phyloP scores from a whole-genome alignment of 352 stramenopile genomes.

The Aphanomyces invadans region DNA sequence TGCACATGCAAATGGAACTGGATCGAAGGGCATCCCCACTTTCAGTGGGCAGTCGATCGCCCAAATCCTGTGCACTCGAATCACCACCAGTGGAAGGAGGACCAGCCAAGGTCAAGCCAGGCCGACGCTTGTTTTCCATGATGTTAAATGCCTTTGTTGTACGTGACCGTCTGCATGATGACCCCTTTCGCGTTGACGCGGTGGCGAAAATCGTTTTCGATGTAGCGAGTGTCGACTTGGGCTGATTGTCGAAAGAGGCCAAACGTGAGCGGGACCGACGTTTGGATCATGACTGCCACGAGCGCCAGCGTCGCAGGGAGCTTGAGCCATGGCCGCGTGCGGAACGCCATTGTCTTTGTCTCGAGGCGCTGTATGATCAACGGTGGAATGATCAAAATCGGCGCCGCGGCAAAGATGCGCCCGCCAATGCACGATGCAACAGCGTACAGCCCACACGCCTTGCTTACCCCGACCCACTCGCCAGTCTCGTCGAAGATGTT shows the following conservation, averaged over 20 bases:
- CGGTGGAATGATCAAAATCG: constrained; percentile 70
- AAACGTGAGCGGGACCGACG: constrained; percentile 79
- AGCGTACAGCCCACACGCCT: constrained; percentile 56
- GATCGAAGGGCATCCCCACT: no score
- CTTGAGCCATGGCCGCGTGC: constrained; percentile 43
- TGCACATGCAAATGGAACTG: no score
- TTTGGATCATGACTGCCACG: constrained; percentile 71
- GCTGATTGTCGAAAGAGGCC: constrained; percentile 77
- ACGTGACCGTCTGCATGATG: constrained; percentile 56
- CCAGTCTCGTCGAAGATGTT: constrained; percentile 77
- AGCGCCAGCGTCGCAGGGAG: constrained; percentile 59
- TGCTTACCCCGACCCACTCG: constrained; percentile 68
- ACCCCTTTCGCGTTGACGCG: constrained; percentile 37
- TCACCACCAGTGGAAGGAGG: no score
- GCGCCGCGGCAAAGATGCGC: constrained; percentile 69
- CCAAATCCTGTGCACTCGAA: no score
- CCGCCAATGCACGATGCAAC: constrained; percentile 67
- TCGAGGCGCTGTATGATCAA: constrained; percentile 53
- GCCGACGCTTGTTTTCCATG: neutral
- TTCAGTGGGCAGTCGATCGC: no score
- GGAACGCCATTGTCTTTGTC: constrained; percentile 34
- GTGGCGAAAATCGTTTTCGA: constrained; percentile 54
- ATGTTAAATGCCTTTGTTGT: constrained; percentile 72
- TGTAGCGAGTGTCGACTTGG: constrained; percentile 47
- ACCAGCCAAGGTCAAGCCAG: neutral